Conservation (phyloP, 106 monocot genomes). For the Apostasia ramifera region DNA sequence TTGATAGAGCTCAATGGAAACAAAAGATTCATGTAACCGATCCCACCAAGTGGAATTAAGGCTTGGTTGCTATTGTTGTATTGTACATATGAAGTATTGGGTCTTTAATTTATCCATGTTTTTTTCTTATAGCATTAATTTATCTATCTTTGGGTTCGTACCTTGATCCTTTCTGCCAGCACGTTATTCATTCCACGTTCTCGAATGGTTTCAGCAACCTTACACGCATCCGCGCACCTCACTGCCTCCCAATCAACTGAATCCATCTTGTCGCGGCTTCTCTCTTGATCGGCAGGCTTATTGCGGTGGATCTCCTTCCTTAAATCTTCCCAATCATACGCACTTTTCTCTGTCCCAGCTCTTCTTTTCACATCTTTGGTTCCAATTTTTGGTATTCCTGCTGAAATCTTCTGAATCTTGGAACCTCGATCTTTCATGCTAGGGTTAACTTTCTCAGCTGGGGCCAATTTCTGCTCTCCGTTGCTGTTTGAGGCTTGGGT, state of each 20-base stretch:
- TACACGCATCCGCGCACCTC: constrained; percentile 43
- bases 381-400: constrained; percentile 14
- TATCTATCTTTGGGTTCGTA: constrained; percentile 3
- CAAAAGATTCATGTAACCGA: too few relatives aligned
- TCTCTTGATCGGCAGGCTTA: constrained; percentile 24
- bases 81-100: too few relatives aligned
- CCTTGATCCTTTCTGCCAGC: constrained; percentile 83
- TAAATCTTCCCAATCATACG: constrained; percentile 67
- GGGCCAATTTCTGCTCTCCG: neutral
- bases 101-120: too few relatives aligned
- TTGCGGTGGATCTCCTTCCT: constrained; percentile 26
- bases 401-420: constrained; percentile 13
- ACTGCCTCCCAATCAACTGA: constrained; percentile 78
- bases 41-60: too few relatives aligned
- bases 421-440: constrained; percentile 14
- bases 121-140: too few relatives aligned
- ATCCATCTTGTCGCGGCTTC: constrained; percentile 40
- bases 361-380: constrained; percentile 20
- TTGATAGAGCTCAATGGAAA: too few relatives aligned
- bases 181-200: constrained; percentile 89
- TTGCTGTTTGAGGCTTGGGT: constrained; percentile 1
- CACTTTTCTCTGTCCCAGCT: constrained; percentile 16
- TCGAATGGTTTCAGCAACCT: constrained; percentile 59
- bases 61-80: too few relatives aligned
- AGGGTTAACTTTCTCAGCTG: constrained; percentile 3